Evolutionary conservation across 192 early-diverging fungal species (phyloP), one percentile per base, ranked within the genome.

Genomic region (Dimargaris verticillata): DNA sequence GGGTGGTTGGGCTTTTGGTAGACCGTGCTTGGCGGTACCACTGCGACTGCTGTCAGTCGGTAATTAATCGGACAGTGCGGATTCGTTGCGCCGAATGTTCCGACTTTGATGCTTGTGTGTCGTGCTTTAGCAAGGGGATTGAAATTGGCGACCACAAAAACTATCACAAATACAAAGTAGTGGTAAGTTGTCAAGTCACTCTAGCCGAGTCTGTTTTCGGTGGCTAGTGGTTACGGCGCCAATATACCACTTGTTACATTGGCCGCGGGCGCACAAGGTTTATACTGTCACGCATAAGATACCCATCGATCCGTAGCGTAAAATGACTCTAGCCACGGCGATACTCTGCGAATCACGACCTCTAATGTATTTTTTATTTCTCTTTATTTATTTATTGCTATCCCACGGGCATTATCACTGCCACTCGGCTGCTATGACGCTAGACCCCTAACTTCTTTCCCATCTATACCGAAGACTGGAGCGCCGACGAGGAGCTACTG

Each of bases 71-170:
- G 60, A 79, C 89, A 3, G 85, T 93, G 28, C 84, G 88, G 52
- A 87, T 99, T 63, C 80, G 84, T 57, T 98, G 88, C 65, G 84
- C 75, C 58, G 78, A 86, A 60, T 89, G 88, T 59, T 67, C 79
- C 61, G 91, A 97, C 71, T 88, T 97, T 69, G 90, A 97, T 70
- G 74, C 96, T 14, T 99, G 96, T 66, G 86, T 95, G 52, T 81
- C 83, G 9, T 99, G 96, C 66, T 99, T 99, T 70, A 83, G 83
- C 50, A 71, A 69, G 42, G 96, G 94, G 20, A 75, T 74, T 44
- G 93, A 95, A 74, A 64, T 83, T 5, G 83, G 82, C 7, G 68
- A 78, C 33, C 96, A 99, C 64, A 81, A 78, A 61, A 83, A 83
- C 52, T 77, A 78, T 74, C 96, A 99, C 63, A 70, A 82, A 48